Conservation (phyloP, 768 basidiomycete species). For the Tremella fuciformis region DNA sequence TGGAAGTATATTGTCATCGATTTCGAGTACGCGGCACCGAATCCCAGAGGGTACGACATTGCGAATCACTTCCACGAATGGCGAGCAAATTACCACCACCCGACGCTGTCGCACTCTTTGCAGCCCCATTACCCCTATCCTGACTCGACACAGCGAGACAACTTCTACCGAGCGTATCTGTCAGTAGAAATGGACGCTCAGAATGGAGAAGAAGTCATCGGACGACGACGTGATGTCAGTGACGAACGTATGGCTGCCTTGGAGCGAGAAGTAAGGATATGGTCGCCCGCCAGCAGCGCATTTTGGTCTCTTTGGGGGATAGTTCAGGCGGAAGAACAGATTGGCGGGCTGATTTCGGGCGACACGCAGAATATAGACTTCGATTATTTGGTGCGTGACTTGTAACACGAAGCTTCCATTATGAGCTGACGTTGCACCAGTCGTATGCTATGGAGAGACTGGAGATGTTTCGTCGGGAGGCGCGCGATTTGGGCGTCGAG, state of each 20-base stretch:
- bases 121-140: slow-evolving; percentile 64
- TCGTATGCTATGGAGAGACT: slow-evolving; percentile 62
- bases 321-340: slow-evolving; percentile 64
- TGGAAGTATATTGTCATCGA: slow-evolving; percentile 87
- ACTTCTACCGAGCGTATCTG: slow-evolving; percentile 84
- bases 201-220: slow-evolving; percentile 30
- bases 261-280: slow-evolving; percentile 74
- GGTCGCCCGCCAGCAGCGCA: slow-evolving; percentile 86
- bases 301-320: slow-evolving; percentile 96
- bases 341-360: slow-evolving; percentile 52
- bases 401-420: not conserved
- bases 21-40: slow-evolving; percentile 93
- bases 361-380: slow-evolving; percentile 62
- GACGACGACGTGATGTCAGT: slow-evolving; percentile 38
- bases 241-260: slow-evolving; percentile 61
- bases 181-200: slow-evolving; percentile 48
- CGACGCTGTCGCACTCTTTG: slow-evolving; percentile 53
- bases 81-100: slow-evolving; percentile 81
- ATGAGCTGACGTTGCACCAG: slow-evolving; percentile 17
- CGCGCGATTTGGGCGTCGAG: slow-evolving; percentile 42
- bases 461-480: slow-evolving; percentile 54
- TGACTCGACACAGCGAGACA: slow-evolving; percentile 64
- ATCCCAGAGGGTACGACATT: slow-evolving; percentile 90
- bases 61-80: slow-evolving; percentile 97
- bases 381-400: slow-evolving; percentile 65